Evolutionary conservation across 768 basidiomycete genomes (phyloP), one percentile per base, ranked within the genome.

Genomic region (Boletellus ananas): DNA sequence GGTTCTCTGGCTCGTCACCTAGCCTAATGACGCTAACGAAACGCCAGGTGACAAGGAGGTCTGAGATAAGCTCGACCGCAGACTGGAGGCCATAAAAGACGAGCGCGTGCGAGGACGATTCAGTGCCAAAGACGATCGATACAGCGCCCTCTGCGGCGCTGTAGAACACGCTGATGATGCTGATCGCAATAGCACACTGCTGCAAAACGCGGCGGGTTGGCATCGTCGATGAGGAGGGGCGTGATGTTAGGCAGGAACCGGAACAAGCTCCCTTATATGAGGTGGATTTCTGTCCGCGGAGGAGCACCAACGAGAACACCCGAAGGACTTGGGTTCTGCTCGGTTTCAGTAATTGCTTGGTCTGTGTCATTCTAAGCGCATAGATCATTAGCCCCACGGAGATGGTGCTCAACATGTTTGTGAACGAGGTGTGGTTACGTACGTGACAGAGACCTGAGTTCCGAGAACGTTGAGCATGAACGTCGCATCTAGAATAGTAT

Each of bases 41-140:
- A 27, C 76, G 62, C 76, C 77, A 78, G 11, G 74, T 52, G 21
- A 77, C 77, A 13, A 78, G 63, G 40, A 61, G 25, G 4, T 75
- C 68, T 17, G 76, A 77, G 43, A 72, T 60, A 31, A 77, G 75
- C 51, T 78, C 77, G 34, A 77, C 72, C 4, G 58, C 73, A 0
- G 76, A 77, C 37, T 78, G 77, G 14, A 78, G 68, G 1, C 77
- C 76, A 41, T 74, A 78, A 61, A 78, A 78, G 23, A 78, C 62
- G 35, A 78, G 70, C 7, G 77, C 69, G 5, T 62, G 67, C 1
- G 76, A 78, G 3, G 68, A 66, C 11, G 74, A 71, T 29, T 76
- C 75, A 45, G 69, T 64, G 1, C 77, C 76, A 43, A 78, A 73
- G 17, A 70, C 60, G 33, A 78, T 65, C 7, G 76, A 77, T 14